Base-by-base conservation (phyloP, 352 stramenopile genomes). In the Pseudoperonospora humuli region DNA sequence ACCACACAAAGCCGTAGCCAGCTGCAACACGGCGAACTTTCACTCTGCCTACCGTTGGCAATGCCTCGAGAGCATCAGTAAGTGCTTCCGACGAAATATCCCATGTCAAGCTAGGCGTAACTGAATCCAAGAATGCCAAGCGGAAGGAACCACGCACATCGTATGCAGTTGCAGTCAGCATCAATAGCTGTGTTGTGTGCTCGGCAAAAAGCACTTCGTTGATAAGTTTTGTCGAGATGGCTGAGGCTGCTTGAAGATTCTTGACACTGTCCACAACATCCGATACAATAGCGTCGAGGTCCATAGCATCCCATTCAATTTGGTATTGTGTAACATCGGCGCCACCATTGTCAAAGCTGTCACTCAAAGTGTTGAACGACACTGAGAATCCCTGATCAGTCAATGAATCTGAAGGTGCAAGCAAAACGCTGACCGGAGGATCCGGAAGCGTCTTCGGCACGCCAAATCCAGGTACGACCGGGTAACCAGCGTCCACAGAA, bases 301-400 rank as follows among this genome's bases (percentile, higher is more conserved):
- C 84, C 64, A 97, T 87, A 2, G 67, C 73, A 50, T 97, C 92
- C 89, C 88, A 98, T 35, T 97, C 86, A 38, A 98, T 79, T 45
- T 88, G 86, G 55, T 96, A 96, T 44, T 86, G 64, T 9, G 61
- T 93, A n/a, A 96, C 72, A 1, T 61, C 54, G 0, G 76, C 70
- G 6, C 89, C 89, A 5, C 89, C 89, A 34, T 93, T 72, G 48
- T 95, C 70, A 43, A 75, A 70, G 8, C 58, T 67, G 14, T 39
- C 36, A 5, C n/a, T 40, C 3, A 47, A 57, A 0, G 74, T 69
- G 23, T 85, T 78, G 45, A 97, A 97, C 3, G 48, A 57, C 6
- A 97, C 76, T 5, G 69, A 45, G 5, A 97, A 51, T 26, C 72
- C 83, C 48, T 24, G 31, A 1, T 65, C 34, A 48, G 41, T 26